Base-by-base conservation (phyloP, 202 grass and related monocot species). In the Zoysia matrella region DNA sequence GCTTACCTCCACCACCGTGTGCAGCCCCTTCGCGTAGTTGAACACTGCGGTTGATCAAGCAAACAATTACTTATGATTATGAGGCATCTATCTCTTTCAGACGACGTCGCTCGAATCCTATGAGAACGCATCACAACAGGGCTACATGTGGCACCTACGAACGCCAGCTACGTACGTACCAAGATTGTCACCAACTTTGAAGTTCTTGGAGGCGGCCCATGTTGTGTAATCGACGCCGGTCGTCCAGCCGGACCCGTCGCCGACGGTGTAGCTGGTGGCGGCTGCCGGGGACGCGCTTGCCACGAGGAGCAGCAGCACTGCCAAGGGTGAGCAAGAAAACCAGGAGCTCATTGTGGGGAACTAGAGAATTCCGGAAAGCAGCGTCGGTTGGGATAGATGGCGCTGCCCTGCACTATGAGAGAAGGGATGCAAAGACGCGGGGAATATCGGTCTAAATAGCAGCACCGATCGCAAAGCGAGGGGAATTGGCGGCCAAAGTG, bases 1-100 rank as follows among this genome's bases (percentile, higher is more conserved):
- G 74, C 69, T 91, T 72, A 98, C 95, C 77, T 91, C 80, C 47
- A 60, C 72, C 48, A 98, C 95, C 10, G 90, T 95, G 92, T 98
- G 92, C 62, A 7, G 7, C 6, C 90, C 85, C 6, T 75, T 64
- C 0, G 43, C 77, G 47, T 93, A 98, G 53, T 83, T 90, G 83
- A 98, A 98, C 18, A 52, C 95, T 98, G 45, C 45, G 30, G 9
- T 4, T 4, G 0, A 46, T 63, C 11, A 74, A 60, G 2, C 70
- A 57, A 10, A 52, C 14, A 56, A 16, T 3, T n/a, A n/a, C 56
- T 64, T 9, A 69, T 84, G 0, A 53, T n/a, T n/a, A 46, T 42
- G 12, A 62, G 51, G n/a, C n/a, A n/a, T 41, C 16, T 1, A 22
- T 6, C 62, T 55, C 1, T 10, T 46, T n/a, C 42, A 78, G 65